Conservation (phyloP, 2,329 filamentous ascomycete genomes). For the Sordariomycetes sp. region DNA sequence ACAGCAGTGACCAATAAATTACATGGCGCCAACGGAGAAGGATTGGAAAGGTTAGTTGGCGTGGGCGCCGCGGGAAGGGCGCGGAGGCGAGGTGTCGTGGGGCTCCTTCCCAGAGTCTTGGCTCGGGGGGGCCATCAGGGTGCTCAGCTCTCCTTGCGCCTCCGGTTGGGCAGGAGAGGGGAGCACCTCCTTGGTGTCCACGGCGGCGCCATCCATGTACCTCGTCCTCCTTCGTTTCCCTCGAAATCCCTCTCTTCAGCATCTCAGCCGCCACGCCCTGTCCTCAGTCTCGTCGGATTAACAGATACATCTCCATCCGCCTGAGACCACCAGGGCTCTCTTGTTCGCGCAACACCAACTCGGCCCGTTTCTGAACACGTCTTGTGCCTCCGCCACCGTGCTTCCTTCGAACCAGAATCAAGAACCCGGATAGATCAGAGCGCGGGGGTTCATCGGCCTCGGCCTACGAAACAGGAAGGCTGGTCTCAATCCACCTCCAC, state of each 20-base stretch:
- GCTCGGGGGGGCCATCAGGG: background rate
- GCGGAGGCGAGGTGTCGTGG: too few species aligned
- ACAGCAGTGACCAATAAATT: too few species aligned
- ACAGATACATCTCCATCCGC: background rate
- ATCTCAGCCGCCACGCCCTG: background rate
- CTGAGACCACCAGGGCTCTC: background rate
- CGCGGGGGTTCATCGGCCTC: background rate
- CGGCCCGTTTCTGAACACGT: background rate
- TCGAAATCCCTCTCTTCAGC: background rate
- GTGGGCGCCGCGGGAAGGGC: too few species aligned
- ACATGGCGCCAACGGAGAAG: too few species aligned
- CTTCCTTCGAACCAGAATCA: background rate
- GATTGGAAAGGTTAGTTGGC: too few species aligned
- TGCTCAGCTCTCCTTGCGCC: background rate
- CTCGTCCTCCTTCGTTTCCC: background rate
- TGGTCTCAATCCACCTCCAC: background rate
- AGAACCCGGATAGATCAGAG: background rate
- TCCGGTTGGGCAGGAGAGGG: background rate
- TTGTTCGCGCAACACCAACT: background rate
- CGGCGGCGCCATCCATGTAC: background rate
- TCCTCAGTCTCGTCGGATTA: background rate
- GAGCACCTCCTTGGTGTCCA: too few species aligned
- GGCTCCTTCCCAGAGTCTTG: background rate
- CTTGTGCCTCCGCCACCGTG: background rate
- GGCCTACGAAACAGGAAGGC: background rate